Percentiles rank a stretch among this genome's conserved stretches.
Conservation (phyloP, 352 stramenopile genomes). For the Phytophthora sansomeana region DNA sequence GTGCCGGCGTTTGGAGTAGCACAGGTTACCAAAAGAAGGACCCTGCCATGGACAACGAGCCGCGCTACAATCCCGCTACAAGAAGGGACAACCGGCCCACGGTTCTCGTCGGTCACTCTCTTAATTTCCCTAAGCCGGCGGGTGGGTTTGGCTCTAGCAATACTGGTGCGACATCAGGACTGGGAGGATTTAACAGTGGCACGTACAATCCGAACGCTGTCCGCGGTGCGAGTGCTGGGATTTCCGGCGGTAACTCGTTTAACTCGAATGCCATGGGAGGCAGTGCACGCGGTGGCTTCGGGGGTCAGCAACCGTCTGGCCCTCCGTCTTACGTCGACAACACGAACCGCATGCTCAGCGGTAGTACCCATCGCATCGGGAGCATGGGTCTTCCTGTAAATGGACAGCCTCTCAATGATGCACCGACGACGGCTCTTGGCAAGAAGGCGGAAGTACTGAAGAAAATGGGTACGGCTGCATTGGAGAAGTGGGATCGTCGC, state of each 20-base stretch:
- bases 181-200: conserved; percentile 54
- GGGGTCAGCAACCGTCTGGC: conserved; percentile 29
- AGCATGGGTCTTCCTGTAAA: conserved; percentile 61
- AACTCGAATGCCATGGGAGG: conserved; percentile 33
- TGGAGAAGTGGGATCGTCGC: conserved; percentile 86
- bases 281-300: conserved; percentile 26
- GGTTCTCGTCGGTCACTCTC: conserved; percentile 79
- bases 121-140: conserved; percentile 75
- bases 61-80: conserved; percentile 55
- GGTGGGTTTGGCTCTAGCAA: conserved; percentile 48
- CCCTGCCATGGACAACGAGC: conserved; percentile 38
- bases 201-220: conserved; percentile 55
- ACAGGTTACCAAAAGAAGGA: conserved; percentile 86
- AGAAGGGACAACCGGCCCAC: conserved; percentile 86
- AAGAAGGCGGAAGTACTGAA: conserved; percentile 85
- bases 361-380: conserved; percentile 42
- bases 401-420: conserved; percentile 51
- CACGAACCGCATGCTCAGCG: conserved; percentile 62
- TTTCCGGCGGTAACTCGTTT: conserved; percentile 26
- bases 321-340: conserved; percentile 62
- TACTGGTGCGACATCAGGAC: conserved; percentile 39
- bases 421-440: conserved; percentile 63
- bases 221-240: conserved; percentile 40
- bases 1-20: conserved; percentile 80
- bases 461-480: conserved; percentile 80